Conservation (phyloP, 129 eudicot species). For the carrot (Daucus carota) region DNA sequence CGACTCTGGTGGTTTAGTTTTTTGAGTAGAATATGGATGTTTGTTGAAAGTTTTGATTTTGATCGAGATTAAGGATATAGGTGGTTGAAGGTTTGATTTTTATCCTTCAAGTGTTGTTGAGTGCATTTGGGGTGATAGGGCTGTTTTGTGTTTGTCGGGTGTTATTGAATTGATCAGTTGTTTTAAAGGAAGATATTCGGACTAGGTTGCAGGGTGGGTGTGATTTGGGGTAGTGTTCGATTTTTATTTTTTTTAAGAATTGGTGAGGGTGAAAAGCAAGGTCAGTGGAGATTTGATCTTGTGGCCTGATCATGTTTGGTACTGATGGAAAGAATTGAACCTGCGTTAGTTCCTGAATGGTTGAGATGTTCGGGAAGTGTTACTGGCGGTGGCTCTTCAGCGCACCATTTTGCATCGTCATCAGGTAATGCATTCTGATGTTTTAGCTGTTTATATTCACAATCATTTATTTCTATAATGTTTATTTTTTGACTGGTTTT, state of each 20-base stretch:
- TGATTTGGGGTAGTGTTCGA: background rate
- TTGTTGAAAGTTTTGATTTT: background rate
- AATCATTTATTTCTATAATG: background rate
- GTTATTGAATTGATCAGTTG: background rate
- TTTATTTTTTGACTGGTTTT: background rate
- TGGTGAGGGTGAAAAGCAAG: background rate
- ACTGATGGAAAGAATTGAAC: conserved; percentile 76
- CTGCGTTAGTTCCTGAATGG: conserved; percentile 69
- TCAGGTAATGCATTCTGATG: conserved; percentile 31
- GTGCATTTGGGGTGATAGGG: background rate
- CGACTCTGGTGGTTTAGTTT: background rate
- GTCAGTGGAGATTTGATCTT: conserved; percentile 4
- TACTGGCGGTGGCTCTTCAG: conserved; percentile 38
- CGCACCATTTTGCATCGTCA: conserved; percentile 33
- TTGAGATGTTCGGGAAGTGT: conserved; percentile 48
- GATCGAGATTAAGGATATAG: background rate
- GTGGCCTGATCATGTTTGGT: conserved; percentile 31
- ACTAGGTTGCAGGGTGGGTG: background rate
- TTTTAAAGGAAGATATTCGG: background rate
- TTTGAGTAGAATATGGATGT: conserved; percentile 22
- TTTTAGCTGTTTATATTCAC: conserved; percentile 5
- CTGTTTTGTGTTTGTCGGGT: background rate
- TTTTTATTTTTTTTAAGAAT: background rate
- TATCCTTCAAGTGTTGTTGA: background rate
- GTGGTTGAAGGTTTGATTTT: background rate